Conservation (phyloP, 2,329 filamentous ascomycete species). For the Monosporascus sp. region DNA sequence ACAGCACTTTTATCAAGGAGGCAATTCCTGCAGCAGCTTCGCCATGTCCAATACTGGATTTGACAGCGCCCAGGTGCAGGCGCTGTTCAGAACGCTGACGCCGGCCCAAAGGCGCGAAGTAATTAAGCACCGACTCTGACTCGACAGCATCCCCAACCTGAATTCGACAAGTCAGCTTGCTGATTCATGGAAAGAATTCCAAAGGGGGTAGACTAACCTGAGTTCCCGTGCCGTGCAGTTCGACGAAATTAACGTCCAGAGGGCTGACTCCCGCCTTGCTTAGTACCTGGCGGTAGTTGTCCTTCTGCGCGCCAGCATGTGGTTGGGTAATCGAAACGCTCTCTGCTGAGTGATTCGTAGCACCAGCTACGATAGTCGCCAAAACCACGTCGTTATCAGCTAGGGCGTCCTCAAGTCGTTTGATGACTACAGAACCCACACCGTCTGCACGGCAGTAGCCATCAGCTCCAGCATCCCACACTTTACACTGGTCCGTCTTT, state of each 20-base stretch:
- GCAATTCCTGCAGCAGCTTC: slow-evolving; percentile 37
- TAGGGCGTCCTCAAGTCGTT: slow-evolving; percentile 33
- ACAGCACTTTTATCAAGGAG: slow-evolving; percentile 37
- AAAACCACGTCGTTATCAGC: slow-evolving; percentile 40
- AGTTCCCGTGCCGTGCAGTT: slow-evolving; percentile 68
- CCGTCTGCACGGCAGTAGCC: slow-evolving; percentile 52
- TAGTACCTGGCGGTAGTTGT: slow-evolving; percentile 53
- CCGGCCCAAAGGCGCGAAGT: slow-evolving; percentile 51
- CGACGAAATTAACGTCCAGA: slow-evolving; percentile 55
- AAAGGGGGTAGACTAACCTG: too few species aligned
- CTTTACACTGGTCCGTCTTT: slow-evolving; percentile 36
- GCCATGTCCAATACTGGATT: slow-evolving; percentile 44
- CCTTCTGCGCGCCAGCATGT: slow-evolving; percentile 57
- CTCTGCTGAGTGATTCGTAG: slow-evolving; percentile 9
- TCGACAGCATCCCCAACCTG: slow-evolving; percentile 66
- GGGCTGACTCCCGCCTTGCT: slow-evolving; percentile 52
- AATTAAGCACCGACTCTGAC: slow-evolving; percentile 55
- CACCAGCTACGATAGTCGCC: slow-evolving; percentile 40
- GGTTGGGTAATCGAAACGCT: slow-evolving; percentile 63
- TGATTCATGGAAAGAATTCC: too few species aligned
- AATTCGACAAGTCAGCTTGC: too few species aligned
- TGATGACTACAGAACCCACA: slow-evolving; percentile 43
- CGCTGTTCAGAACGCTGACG: slow-evolving; percentile 32
- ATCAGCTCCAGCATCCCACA: slow-evolving; percentile 60
- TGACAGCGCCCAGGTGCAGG: slow-evolving; percentile 42